Conservation (phyloP, 441 rosid genomes). For the Eruca vesicaria region DNA sequence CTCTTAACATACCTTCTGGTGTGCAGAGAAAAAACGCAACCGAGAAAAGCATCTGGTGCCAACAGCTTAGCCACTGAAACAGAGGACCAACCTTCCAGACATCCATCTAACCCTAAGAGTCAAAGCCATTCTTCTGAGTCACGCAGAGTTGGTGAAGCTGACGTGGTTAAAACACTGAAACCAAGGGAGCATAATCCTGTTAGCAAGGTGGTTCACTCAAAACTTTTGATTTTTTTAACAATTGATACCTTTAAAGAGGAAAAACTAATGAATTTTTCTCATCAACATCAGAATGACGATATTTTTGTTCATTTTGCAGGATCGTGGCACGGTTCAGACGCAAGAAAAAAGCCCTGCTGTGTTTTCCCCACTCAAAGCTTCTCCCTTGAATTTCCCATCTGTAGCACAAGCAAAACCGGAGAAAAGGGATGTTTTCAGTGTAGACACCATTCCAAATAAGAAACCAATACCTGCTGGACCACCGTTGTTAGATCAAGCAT, state of each 20-base stretch:
- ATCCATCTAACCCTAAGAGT: constrained; percentile 44
- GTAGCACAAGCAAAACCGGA: constrained; percentile 24
- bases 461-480: constrained; percentile 42
- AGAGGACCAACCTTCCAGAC: constrained; percentile 45
- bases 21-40: constrained; percentile 59
- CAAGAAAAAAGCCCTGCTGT: constrained; percentile 50
- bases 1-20: constrained; percentile 16
- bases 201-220: constrained; percentile 48
- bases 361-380: too few relatives aligned
- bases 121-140: constrained; percentile 44
- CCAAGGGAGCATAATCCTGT: constrained; percentile 42
- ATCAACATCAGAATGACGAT: neutral
- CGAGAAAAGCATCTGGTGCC: constrained; percentile 46
- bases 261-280: neutral
- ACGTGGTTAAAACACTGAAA: constrained; percentile 40
- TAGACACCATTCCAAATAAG: constrained; percentile 38
- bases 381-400: too few relatives aligned
- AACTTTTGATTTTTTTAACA: neutral
- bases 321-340: constrained; percentile 34
- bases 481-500: constrained; percentile 46
- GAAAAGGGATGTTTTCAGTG: constrained; percentile 32
- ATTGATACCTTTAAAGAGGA: neutral
- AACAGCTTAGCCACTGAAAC: constrained; percentile 37
- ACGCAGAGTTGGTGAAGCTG: constrained; percentile 44
- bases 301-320: constrained; percentile 4